Base-by-base conservation (phyloP, 2,329 filamentous ascomycete species). In the Colletotrichum coccodes region DNA sequence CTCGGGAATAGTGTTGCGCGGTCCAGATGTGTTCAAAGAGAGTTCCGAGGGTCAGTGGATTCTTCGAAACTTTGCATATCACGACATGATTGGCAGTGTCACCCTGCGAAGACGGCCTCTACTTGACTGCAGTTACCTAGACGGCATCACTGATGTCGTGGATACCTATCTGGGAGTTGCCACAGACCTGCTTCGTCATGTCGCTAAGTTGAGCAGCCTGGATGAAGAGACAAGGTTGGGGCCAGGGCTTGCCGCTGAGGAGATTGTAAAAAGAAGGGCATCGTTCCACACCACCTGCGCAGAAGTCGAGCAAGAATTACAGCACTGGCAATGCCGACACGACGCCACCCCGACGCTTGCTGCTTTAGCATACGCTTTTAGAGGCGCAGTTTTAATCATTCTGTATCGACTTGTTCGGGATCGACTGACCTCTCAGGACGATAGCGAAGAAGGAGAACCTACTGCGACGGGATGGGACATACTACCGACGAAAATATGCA, bases 21-120 rank as follows among this genome's bases (percentile, higher is more conserved):
- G 68, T 3, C 61, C 63, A 1, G 70, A 69, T 8, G 64, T 60
- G 32, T 69, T 72, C 50, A 69, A 66, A 21, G 56, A 44, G 40
- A 69, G 66, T 9, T 61, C 58, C 3, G 71, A 72, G 5, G 71
- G 71, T 1, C 69, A 68, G 46, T 72, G 71, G 71, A 60, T 72
- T 14, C 65, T 72, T 5, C 65, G 71, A 11, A 71, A 72, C 34
- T 72, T 72, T 59, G 71, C 71, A 2, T 72, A 72, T 44, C 71
- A 72, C 50, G 71, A 72, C 47, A 69, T 70, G 3, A 57, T 69
- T 8, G 66, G 47, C 4, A 69, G 66, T 14, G 40, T 72, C 1
- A 72, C 68, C 6, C 38, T 71, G 1, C 34, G 68, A 28, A 53
- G 69, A 32, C 38, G 60, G 3, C 70, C 70, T 1, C 36, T 72